Base-by-base conservation (phyloP, 2,329 filamentous ascomycete species). In the Aspergillus flavus region DNA sequence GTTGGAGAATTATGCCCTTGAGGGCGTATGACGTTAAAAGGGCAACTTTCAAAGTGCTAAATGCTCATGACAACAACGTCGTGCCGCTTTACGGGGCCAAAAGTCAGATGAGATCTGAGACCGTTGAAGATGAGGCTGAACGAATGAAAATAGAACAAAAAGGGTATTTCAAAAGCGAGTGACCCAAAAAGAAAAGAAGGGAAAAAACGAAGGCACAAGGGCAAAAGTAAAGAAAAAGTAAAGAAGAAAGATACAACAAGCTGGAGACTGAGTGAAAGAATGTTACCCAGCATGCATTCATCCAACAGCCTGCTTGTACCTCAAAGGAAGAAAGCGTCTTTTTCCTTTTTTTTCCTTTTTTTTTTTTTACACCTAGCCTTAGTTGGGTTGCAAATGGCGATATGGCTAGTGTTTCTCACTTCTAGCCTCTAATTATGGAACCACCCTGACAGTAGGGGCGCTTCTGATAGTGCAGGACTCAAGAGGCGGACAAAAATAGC, bases 401-500 rank as follows among this genome's bases (percentile, higher is more conserved):
- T 59, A 59, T 43, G 58, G 34, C 50, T 23, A 59, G 28, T 54
- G 14, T 34, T 12, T 12, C 48, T 59, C 48, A 48, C 1, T 54
- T 54, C 16, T 28, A 21, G 26, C 50, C 36, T 52, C 39, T 53
- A 30, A 34, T 50, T 53, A 53, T 45, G 58, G 58, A 59, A 53
- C 52, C 50, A 61, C 58, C 26, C 19, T 48, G 50, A 46, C 41
- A 57, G 32, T 16, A 30, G 52, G 21, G 32, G 30, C 36, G 53
- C 28, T 41, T 36, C 26, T 45, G 48, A 54, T 54, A 36, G 52
- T 36, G 36, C 32, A 60, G 48, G 60, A 58, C 48, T 46, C 30
- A 61, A 62, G 59, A 58, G 32, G 21, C 41, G 48, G 64, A 66
- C 64, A 68, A 66, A 68, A 66, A 68, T 68, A 68, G 66, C 57